A percentile compares a stretch with the other conserved stretches of the same genome.
phyloP scores from a whole-genome alignment of 305 asterid species.

The Rubia peregrina region DNA sequence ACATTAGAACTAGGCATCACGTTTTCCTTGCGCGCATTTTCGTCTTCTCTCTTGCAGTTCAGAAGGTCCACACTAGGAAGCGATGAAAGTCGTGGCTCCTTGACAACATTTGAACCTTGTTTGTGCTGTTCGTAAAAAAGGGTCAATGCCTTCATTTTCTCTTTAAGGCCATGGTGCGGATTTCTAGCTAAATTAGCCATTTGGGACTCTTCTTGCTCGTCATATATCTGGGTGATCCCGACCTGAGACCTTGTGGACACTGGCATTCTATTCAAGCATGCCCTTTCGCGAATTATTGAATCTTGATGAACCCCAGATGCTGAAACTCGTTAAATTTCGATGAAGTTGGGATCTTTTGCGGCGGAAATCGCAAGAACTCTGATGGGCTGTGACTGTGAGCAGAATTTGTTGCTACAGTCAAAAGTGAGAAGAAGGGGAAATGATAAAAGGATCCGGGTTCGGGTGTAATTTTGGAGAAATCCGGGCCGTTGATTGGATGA shows the following conservation, averaged over 20 bases:
- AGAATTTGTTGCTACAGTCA: conserved; percentile 10
- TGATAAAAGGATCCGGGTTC: neutral
- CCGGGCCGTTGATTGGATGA: conserved; percentile 21
- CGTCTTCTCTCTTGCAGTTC: conserved; percentile 19
- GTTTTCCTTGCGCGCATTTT: conserved; percentile 24
- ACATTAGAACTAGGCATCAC: conserved; percentile 22
- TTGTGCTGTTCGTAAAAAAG: conserved; percentile 55
- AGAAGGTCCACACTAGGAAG: conserved; percentile 47
- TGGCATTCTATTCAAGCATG: conserved; percentile 38
- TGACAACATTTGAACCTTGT: conserved; percentile 27
- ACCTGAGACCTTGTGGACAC: conserved; percentile 50
- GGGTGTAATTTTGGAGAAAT: conserved; percentile 15
- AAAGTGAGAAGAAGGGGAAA: conserved; percentile 6
- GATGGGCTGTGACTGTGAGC: conserved; percentile 2
- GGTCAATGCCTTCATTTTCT: conserved; percentile 51
- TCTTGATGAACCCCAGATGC: conserved; percentile 16
- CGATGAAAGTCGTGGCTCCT: conserved; percentile 36
- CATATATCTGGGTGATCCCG: conserved; percentile 15
- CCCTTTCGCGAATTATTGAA: conserved; percentile 13
- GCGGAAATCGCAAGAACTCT: conserved; percentile 18
- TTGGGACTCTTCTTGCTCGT: conserved; percentile 22
- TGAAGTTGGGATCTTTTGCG: conserved; percentile 13
- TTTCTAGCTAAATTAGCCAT: conserved; percentile 27
- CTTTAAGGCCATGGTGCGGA: conserved; percentile 57
- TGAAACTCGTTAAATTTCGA: conserved; percentile 9